Evolutionary conservation across 2,329 filamentous ascomycete species (phyloP).

Genomic region (Colletotrichum cordylinicola): DNA sequence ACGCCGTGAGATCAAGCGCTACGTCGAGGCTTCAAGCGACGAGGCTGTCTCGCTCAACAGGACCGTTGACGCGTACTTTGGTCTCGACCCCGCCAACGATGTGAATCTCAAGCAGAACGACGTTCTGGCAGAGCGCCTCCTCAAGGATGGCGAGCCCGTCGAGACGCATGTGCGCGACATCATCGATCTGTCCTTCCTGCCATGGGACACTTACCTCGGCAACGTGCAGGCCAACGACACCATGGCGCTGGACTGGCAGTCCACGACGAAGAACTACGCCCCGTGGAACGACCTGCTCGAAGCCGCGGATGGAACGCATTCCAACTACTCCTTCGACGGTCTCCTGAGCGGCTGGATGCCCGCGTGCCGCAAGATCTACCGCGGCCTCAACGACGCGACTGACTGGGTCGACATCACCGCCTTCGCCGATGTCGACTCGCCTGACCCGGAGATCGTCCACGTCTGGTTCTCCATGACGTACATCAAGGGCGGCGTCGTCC

Average conservation of each 20-base stretch:
- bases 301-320: neutral
- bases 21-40: neutral
- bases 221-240: neutral
- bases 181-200: neutral
- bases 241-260: neutral
- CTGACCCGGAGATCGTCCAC: neutral
- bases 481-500: neutral
- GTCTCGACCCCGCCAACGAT: neutral
- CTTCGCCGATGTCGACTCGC: constrained; percentile 3
- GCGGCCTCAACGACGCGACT: neutral
- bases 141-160: neutral
- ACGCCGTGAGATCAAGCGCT: neutral
- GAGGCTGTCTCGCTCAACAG: neutral
- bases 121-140: neutral
- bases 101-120: constrained; percentile 1
- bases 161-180: neutral
- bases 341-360: neutral
- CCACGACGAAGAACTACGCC: neutral
- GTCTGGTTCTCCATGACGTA: neutral
- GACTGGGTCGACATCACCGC: neutral
- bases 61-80: neutral
- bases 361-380: neutral
- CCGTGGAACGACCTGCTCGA: neutral
- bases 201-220: neutral
- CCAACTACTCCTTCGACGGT: neutral